phyloP scores from a whole-genome alignment of 495 filamentous ascomycete genomes.

The Xylaria telfairii region DNA sequence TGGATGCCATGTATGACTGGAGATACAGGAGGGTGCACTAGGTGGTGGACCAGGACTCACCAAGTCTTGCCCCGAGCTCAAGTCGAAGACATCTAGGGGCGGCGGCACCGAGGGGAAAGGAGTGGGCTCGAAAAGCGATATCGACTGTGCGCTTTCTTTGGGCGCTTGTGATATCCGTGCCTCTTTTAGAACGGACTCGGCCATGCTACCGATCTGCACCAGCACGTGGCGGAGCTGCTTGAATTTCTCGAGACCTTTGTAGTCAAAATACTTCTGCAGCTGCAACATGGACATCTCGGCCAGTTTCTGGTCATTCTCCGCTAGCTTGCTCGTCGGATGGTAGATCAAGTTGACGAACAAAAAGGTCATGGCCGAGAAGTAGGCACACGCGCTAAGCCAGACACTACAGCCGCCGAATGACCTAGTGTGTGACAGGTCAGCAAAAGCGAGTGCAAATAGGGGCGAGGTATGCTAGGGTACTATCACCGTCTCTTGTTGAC shows the following conservation, averaged over 20 bases:
- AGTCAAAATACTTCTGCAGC: conserved; percentile 33
- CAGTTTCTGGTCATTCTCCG: conserved; percentile 32
- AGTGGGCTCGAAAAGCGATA: neutral
- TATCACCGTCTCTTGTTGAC: neutral
- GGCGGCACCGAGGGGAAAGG: neutral
- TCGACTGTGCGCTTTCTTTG: neutral
- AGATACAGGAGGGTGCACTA: neutral
- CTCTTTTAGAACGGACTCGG: conserved; percentile 1
- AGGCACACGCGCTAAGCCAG: conserved; percentile 39
- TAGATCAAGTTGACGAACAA: conserved; percentile 38
- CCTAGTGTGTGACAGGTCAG: conserved; percentile 4
- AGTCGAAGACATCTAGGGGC: neutral
- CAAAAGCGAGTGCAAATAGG: neutral
- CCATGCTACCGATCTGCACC: conserved; percentile 10
- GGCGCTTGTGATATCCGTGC: neutral
- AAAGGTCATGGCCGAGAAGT: conserved; percentile 39
- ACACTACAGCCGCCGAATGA: conserved; percentile 32
- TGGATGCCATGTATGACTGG: neutral
- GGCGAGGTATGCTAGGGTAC: neutral
- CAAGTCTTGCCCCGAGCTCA: neutral
- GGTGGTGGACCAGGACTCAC: neutral
- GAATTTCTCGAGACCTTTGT: conserved; percentile 29
- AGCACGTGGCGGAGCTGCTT: conserved; percentile 27
- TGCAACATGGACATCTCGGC: conserved; percentile 24
- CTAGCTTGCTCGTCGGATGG: conserved; percentile 30